phyloP scores from a whole-genome alignment of 805 yeast genomes.

The Saccharomyces eubayanus region DNA sequence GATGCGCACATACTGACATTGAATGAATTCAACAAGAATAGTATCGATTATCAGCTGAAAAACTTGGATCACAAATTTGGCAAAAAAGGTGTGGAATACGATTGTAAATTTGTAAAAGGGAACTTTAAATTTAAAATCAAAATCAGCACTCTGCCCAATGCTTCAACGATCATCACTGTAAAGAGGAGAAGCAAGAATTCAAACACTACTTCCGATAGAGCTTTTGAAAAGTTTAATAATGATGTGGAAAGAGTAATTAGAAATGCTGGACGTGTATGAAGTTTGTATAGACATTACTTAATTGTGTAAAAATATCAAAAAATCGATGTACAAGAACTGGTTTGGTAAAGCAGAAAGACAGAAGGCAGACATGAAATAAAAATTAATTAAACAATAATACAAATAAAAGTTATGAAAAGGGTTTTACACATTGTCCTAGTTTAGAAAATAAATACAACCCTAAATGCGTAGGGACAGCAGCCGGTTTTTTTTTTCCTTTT shows the following conservation, averaged over 20 bases:
- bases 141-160: conserved; percentile 6
- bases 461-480: neutral
- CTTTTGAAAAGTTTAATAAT: conserved; percentile 19
- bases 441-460: neutral
- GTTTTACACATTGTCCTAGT: neutral
- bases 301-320: neutral
- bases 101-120: conserved; percentile 23
- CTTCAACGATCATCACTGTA: conserved; percentile 11
- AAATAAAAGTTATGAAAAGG: neutral
- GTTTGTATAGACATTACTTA: neutral
- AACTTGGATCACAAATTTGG: conserved; percentile 12
- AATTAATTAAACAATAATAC: neutral
- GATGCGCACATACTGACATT: conserved; percentile 23
- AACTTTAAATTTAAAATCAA: conserved; percentile 24
- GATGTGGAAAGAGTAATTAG: conserved; percentile 17
- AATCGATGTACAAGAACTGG: neutral
- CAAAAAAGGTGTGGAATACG: conserved; percentile 22
- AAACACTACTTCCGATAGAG: conserved; percentile 5
- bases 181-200: conserved; percentile 16
- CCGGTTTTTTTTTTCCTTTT: neutral
- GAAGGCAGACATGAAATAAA: neutral
- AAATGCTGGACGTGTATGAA: conserved; percentile 1
- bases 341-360: too few species aligned
- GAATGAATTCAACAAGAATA: conserved; percentile 21
- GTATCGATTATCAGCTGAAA: conserved; percentile 21